Percentiles rank a stretch among this genome's conserved stretches.
Evolutionary conservation across 1,139 yeast species (phyloP).

Genomic region (Yarrowia galli): DNA sequence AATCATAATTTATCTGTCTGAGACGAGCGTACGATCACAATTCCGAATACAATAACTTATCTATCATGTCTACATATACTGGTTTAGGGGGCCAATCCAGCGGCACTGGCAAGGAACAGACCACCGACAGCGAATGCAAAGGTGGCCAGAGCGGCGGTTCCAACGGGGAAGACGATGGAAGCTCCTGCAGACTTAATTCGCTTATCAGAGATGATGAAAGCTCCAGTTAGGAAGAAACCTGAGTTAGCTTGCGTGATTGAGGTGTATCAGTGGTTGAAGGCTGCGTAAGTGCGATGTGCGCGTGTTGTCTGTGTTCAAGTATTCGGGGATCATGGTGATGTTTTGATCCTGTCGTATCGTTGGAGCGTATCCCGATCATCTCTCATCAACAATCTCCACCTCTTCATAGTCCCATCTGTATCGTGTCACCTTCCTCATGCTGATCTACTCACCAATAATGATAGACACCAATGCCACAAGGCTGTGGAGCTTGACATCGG

Average conservation of each 20-base stretch:
- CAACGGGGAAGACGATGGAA: slow-evolving; percentile 22
- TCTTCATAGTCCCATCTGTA: background rate
- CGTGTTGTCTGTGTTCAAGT: background rate
- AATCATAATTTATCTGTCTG: slow-evolving; percentile 31
- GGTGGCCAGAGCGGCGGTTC: slow-evolving; percentile 37
- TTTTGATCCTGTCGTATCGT: too few relatives aligned
- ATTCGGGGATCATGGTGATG: too few relatives aligned
- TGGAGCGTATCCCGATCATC: background rate
- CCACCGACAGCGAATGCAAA: slow-evolving; percentile 35
- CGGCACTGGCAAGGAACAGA: slow-evolving; percentile 37
- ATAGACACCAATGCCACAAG: slow-evolving; percentile 28
- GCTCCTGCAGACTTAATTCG: slow-evolving; percentile 22
- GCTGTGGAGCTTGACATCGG: slow-evolving; percentile 27
- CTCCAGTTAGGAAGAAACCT: slow-evolving; percentile 36
- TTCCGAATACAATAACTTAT: slow-evolving; percentile 18
- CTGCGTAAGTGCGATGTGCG: background rate
- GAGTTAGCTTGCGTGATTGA: background rate
- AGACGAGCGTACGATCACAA: background rate
- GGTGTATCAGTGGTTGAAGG: background rate
- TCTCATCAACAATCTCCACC: too few relatives aligned
- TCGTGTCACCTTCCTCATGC: background rate
- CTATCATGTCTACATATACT: slow-evolving; percentile 23
- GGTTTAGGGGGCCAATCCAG: slow-evolving; percentile 32
- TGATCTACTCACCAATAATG: slow-evolving; percentile 24
- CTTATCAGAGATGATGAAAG: slow-evolving; percentile 37